These are phyloP conservation scores for Tulasnella calospora DNA, from an alignment of 768 basidiomycete species.

Conservation along the genomic window DNA sequence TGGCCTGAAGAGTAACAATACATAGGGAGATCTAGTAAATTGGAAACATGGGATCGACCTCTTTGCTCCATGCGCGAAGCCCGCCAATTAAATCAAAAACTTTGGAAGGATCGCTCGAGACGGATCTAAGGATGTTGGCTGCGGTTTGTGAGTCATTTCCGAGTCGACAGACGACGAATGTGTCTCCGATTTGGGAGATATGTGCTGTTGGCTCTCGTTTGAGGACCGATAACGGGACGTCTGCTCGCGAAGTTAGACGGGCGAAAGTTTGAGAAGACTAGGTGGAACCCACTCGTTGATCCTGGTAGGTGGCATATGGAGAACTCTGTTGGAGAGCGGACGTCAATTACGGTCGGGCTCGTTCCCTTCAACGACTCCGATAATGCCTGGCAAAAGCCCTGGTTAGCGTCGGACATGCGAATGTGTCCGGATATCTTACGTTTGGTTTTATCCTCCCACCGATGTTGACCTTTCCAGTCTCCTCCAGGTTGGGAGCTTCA, in stretches of 20 bases:
- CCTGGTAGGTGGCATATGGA: conserved; percentile 76
- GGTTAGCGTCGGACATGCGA: not conserved
- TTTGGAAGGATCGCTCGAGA: conserved; percentile 32
- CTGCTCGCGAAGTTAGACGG: conserved; percentile 42
- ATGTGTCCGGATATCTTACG: conserved; percentile 33
- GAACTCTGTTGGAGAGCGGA: conserved; percentile 72
- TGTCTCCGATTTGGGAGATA: conserved; percentile 33
- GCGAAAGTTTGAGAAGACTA: not conserved
- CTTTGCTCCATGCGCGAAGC: conserved; percentile 67
- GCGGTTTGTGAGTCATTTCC: conserved; percentile 95
- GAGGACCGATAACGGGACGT: conserved; percentile 68
- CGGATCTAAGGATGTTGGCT: conserved; percentile 51
- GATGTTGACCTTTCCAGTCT: conserved; percentile 45
- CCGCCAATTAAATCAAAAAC: conserved; percentile 78
- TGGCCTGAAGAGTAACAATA: conserved; percentile 58
- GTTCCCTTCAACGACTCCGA: conserved; percentile 36
- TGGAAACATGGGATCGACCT: conserved; percentile 73
- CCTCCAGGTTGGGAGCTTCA: conserved; percentile 58
- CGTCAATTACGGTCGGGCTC: conserved; percentile 58
- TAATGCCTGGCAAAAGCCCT: conserved; percentile 45
- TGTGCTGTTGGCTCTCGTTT: conserved; percentile 49
- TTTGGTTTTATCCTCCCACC: conserved; percentile 37
- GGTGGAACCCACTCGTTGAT: conserved; percentile 57
- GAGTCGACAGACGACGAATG: conserved; percentile 70
- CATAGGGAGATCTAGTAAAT: conserved; percentile 50